phyloP scores from a whole-genome alignment of 2,329 filamentous ascomycete genomes.

The Keithomyces neogunnii region DNA sequence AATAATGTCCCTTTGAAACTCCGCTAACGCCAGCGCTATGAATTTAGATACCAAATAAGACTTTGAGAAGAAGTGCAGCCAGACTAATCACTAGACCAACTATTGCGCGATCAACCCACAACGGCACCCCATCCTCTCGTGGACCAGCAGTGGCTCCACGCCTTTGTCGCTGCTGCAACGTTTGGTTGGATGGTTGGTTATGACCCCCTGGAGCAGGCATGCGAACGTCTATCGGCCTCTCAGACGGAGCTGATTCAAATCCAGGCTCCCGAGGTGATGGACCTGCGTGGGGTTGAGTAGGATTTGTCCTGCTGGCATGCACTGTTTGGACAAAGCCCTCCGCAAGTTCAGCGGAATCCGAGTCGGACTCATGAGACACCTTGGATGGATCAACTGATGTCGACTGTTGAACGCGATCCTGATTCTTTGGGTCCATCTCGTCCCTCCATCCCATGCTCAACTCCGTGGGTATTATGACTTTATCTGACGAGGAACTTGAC shows the following conservation, averaged over 20 bases:
- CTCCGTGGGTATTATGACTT: conserved; percentile 44
- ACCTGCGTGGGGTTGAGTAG: background rate
- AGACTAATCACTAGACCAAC: conserved; percentile 62
- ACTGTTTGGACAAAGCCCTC: conserved; percentile 51
- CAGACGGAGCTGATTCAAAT: background rate
- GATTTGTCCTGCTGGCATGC: conserved; percentile 10
- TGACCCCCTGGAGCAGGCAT: background rate
- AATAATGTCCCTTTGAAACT: background rate
- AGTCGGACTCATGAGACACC: conserved; percentile 19
- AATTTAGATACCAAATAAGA: conserved; percentile 27
- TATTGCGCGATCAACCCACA: conserved; percentile 79
- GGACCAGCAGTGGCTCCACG: conserved; percentile 10
- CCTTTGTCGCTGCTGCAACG: conserved; percentile 2
- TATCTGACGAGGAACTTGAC: conserved; percentile 24
- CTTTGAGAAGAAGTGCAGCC: conserved; percentile 58
- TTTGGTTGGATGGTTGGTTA: background rate
- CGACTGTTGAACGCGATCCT: background rate
- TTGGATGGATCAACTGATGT: background rate
- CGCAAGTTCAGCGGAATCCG: conserved; percentile 40
- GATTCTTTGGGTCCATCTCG: conserved; percentile 45
- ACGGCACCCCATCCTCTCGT: conserved; percentile 43
- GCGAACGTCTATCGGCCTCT: background rate
- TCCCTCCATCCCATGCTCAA: conserved; percentile 64
- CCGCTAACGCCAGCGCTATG: background rate
- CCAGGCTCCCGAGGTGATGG: background rate